Evolutionary conservation across 352 stramenopile genomes (phyloP), one percentile per base, ranked within the genome.

Genomic region (Phytophthora tentaculata): DNA sequence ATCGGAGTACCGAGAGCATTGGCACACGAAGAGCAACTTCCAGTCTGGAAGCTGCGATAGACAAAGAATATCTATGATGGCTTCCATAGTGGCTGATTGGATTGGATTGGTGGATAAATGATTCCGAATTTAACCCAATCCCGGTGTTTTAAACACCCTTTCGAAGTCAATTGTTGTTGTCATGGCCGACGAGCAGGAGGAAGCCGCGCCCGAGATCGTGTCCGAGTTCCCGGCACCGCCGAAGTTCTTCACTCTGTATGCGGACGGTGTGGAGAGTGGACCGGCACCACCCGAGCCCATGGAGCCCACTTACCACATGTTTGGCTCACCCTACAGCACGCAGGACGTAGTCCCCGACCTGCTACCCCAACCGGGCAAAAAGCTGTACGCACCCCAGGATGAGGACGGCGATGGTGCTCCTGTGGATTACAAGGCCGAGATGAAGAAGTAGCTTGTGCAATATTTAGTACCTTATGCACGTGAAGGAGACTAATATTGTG

Each of bases 261-360:
- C 68, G 16, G 84, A 91, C 0, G 85, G 84, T 13, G 57, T 57
- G 8, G 76, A 79, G 39, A 64, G 54, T 44, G 85, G 85, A 0
- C 88, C 88, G 20, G 51, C 76, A 39, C 88, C 88, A 26, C 88
- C 88, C 0, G 69, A 84, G 64, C 82, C 85, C 43, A 90, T 95
- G 77, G 79, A 77, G 47, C 88, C 88, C 44, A 90, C 80, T 60
- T 95, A 95, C 54, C 85, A 95, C 80, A 92, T 92, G 79, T 95
- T 95, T 59, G 88, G 88, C 41, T 90, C 84, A 48, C 85, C 88
- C 6, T 95, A 88, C 74, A 92, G 83, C 71, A 95, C 88, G 49
- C 71, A 91, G 74, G 88, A 95, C 76, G 77, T 76, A 10, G 85
- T 94, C 56, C 88, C 88, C 0, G 85, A 95, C 49, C 75, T 95